Evolutionary conservation across 2,329 filamentous ascomycete species (phyloP), one percentile per base, ranked within the genome.

Genomic region (Ceratocystis colombiana): DNA sequence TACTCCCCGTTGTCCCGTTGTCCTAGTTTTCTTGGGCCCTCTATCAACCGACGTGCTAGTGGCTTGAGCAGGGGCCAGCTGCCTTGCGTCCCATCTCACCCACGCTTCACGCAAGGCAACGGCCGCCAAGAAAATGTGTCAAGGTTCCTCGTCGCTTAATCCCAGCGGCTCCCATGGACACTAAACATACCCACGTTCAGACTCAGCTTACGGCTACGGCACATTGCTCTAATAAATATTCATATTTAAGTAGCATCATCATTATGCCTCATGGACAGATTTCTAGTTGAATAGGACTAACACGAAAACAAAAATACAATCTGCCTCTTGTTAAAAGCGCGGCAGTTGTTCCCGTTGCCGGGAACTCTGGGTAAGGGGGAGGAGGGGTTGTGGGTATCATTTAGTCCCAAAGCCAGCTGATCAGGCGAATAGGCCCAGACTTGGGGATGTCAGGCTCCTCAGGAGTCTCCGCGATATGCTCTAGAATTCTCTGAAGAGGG

Each of bases 401-500:
- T 41, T 67, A 67, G n/a, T 67, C 59, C 66, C 66, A 67, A 44
- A 67, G 33, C 66, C 66, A 67, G 66, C 66, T 67, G 6, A 67
- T 37, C 12, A 59, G 17, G 28, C 64, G 64, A 28, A 67, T 55
- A 28, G 63, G 57, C 7, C 66, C 66, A 30, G 62, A 46, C 25
- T 57, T 67, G 37, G 62, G 55, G 15, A 15, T 41, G 10, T 63
- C 50, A n/a, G 33, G 44, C 15, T 64, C 62, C 12, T 67, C 66
- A 2, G 66, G 66, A 25, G 59, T 65, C 41, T 57, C 57, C 30
- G 48, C 62, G 57, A 67, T 65, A 25, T 82, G 79, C 20, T 78
- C 75, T 2, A 86, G 76, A 0, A 82, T 82, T 7, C 79, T 78
- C 1, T 74, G 72, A 0, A 86, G 73, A 0, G 82, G 80, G 46